A percentile compares a stretch with the other conserved stretches of the same genome.
Conservation (phyloP, 257 asterid genomes). For the Ajuga chamaepitys region DNA sequence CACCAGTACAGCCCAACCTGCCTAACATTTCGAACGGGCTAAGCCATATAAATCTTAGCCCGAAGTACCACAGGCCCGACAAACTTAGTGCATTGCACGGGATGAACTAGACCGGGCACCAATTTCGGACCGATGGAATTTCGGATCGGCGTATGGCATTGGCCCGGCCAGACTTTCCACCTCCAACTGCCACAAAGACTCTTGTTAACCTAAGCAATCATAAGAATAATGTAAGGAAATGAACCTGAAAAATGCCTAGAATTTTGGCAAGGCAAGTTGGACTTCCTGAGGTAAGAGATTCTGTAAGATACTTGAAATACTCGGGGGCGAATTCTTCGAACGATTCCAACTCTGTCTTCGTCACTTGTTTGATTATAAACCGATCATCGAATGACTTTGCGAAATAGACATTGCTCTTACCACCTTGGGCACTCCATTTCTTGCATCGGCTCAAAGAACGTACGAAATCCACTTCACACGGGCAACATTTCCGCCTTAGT, state of each 20-base stretch:
- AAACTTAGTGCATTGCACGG: too few relatives aligned
- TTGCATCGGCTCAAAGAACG: constrained; percentile 79
- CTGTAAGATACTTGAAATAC: constrained; percentile 67
- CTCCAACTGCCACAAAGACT: too few relatives aligned
- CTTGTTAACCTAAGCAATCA: background rate
- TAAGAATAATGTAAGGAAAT: background rate
- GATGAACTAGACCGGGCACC: too few relatives aligned
- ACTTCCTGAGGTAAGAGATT: constrained; percentile 59
- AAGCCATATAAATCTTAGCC: too few relatives aligned
- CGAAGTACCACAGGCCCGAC: too few relatives aligned
- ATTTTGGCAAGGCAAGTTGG: constrained; percentile 97
- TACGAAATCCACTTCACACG: constrained; percentile 56
- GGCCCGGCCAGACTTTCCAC: too few relatives aligned
- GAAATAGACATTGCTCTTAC: constrained; percentile 90
- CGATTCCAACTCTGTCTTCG: constrained; percentile 91
- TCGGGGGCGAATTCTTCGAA: constrained; percentile 69
- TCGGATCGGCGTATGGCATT: too few relatives aligned
- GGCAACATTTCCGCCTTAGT: constrained; percentile 76
- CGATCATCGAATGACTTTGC: constrained; percentile 88
- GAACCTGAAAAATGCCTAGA: constrained; percentile 91
- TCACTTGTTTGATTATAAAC: constrained; percentile 79
- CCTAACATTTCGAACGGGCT: too few relatives aligned
- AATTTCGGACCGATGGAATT: too few relatives aligned
- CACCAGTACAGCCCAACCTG: too few relatives aligned
- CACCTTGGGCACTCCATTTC: constrained; percentile 96